These are phyloP conservation scores for Nakazawaea ambrosiae DNA, from an alignment of 805 yeast genomes.

Conservation along the genomic window DNA sequence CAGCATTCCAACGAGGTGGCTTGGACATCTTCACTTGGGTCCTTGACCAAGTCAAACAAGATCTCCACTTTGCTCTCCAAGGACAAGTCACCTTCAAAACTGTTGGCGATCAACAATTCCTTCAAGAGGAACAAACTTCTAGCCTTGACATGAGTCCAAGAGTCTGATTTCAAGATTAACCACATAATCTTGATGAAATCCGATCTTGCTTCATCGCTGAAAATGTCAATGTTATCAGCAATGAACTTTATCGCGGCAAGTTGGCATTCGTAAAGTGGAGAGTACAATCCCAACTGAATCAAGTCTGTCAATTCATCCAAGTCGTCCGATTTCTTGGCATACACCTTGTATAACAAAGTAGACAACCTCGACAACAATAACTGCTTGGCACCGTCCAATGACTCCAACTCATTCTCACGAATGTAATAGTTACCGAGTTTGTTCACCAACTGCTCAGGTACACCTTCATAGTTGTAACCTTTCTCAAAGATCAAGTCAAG, in stretches of 20 bases:
- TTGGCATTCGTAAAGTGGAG: constrained; percentile 39
- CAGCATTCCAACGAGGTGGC: constrained; percentile 43
- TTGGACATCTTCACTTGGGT: constrained; percentile 36
- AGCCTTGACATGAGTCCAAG: constrained; percentile 41
- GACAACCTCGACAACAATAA: constrained; percentile 31
- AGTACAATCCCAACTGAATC: constrained; percentile 27
- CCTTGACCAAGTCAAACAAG: constrained; percentile 23
- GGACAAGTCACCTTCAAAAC: constrained; percentile 9
- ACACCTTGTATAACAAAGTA: constrained; percentile 22
- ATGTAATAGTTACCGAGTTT: constrained; percentile 30
- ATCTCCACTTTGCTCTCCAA: constrained; percentile 18
- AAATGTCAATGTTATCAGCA: constrained; percentile 5
- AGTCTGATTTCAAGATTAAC: constrained; percentile 17
- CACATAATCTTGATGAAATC: constrained; percentile 15
- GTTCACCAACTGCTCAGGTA: constrained; percentile 12
- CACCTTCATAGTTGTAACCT: constrained; percentile 2
- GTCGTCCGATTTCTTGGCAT: constrained; percentile 12
- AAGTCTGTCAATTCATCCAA: constrained; percentile 20
- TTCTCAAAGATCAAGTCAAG: constrained; percentile 14
- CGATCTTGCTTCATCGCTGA: background rate
- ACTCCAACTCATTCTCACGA: constrained; percentile 17
- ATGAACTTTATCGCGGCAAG: constrained; percentile 28
- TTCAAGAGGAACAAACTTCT: constrained; percentile 29
- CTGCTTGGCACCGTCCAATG: constrained; percentile 44
- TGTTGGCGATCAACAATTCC: constrained; percentile 13